Base-by-base conservation (phyloP, 2,329 filamentous ascomycete genomes). In the Cytospora leucostoma region DNA sequence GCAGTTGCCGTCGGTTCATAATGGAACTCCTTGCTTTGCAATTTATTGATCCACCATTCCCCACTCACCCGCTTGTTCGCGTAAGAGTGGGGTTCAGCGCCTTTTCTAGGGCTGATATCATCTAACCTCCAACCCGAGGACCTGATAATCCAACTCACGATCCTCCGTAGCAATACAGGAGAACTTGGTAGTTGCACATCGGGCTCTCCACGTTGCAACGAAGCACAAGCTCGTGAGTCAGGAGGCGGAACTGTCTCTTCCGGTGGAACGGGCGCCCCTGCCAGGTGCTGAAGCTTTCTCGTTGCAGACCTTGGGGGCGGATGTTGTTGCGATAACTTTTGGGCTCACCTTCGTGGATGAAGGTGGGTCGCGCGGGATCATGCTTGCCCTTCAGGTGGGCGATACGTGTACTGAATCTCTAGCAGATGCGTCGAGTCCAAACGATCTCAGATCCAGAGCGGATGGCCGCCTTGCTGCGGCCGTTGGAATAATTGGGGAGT, bases 61-160 rank as follows among this genome's bases (percentile, higher is more conserved):
- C 59, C 59, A 55, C 44, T 21, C n/a, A 47, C n/a, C 17, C 40
- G 59, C 49, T 44, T 55, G 32, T 54, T n/a, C n/a, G n/a, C n/a
- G n/a, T n/a, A n/a, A 53, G 38, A 49, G 51, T 61, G 59, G 51
- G 37, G 59, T 27, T 50, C 32, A 55, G 37, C 37, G 49, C 59
- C 59, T 61, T 55, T 61, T 55, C 55, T 61, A 61, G 51, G 59
- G 53, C 59, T 61, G 59, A 61, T 53, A 35, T 38, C 59, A 50
- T 55, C 59, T 32, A 21, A 38, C 27, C 59, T 19, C 40, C 32
- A 38, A 44, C 33, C n/a, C 38, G 37, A 62, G 40, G 49, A 52
- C 54, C 63, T 44, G n/a, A 59, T 59, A n/a, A 59, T 59, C 51
- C 50, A 56, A 55, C 55, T 56, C 55, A 38, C 63, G 55, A 59